phyloP scores from a whole-genome alignment of 495 filamentous ascomycete species.

The Copromyces sp. region DNA sequence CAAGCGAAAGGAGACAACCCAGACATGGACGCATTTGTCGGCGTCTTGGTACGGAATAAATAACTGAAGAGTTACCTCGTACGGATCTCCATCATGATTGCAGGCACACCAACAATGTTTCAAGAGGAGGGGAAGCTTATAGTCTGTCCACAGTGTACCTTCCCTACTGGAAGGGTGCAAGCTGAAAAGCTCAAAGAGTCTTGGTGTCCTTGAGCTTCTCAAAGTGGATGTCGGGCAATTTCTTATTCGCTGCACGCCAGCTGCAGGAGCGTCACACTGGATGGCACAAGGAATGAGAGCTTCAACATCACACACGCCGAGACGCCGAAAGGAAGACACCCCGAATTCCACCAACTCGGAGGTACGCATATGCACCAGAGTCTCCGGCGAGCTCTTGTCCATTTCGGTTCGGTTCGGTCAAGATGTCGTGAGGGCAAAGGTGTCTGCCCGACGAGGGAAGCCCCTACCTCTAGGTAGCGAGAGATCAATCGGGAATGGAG shows the following conservation, averaged over 20 bases:
- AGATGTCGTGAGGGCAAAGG: neutral
- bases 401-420: neutral
- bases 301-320: slow-evolving; percentile 1
- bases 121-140: neutral
- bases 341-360: neutral
- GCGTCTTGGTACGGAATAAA: neutral
- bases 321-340: neutral
- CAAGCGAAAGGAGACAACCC: neutral
- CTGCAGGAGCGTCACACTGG: slow-evolving; percentile 13
- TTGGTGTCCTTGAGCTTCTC: slow-evolving; percentile 10
- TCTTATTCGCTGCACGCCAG: slow-evolving; percentile 21
- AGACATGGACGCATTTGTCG: neutral
- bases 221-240: slow-evolving; percentile 27
- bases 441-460: neutral
- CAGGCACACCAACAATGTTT: neutral
- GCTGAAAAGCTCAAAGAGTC: neutral
- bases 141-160: neutral
- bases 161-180: neutral
- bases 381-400: neutral
- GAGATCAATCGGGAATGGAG: neutral
- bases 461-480: neutral
- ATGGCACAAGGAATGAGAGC: neutral
- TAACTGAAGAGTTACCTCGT: neutral
- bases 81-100: neutral
- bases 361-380: neutral